Percentiles rank a stretch among this genome's conserved stretches.
Evolutionary conservation across 805 yeast species (phyloP).

Genomic region (Starmerella kuoi): DNA sequence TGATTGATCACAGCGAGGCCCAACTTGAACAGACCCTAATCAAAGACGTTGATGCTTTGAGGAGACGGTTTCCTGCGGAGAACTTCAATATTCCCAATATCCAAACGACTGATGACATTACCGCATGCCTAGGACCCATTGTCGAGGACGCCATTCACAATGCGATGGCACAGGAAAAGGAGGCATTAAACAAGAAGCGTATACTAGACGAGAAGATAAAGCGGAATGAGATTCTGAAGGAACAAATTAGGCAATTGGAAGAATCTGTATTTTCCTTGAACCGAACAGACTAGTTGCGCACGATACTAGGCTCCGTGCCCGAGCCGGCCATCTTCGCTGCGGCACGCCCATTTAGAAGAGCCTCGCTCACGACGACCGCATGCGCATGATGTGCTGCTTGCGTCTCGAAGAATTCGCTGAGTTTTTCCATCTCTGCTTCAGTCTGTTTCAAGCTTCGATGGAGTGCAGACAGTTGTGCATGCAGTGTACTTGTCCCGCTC

Average conservation of each 20-base stretch:
- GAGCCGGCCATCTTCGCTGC: constrained; percentile 1
- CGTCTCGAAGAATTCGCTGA: background rate
- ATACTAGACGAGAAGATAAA: background rate
- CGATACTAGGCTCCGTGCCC: constrained; percentile 2
- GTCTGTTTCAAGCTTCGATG: background rate
- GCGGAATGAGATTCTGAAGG: background rate
- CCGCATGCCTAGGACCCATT: background rate
- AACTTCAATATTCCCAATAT: background rate
- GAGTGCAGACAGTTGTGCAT: background rate
- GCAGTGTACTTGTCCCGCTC: no score
- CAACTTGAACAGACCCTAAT: background rate
- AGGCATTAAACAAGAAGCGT: background rate
- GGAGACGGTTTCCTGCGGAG: background rate
- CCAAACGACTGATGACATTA: background rate
- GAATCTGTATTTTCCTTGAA: no score
- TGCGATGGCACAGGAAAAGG: background rate
- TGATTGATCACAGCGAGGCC: background rate
- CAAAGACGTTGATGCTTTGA: background rate
- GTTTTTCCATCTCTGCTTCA: background rate
- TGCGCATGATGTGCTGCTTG: constrained; percentile 6
- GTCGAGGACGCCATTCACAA: background rate
- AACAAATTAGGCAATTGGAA: background rate
- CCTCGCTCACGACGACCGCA: constrained; percentile 2
- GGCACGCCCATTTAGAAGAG: constrained; percentile 1
- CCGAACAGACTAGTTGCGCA: no score